Percentiles rank a stretch among this genome's conserved stretches.
Evolutionary conservation across 2,329 filamentous ascomycete species (phyloP).

Genomic region (Colletotrichum sojae): DNA sequence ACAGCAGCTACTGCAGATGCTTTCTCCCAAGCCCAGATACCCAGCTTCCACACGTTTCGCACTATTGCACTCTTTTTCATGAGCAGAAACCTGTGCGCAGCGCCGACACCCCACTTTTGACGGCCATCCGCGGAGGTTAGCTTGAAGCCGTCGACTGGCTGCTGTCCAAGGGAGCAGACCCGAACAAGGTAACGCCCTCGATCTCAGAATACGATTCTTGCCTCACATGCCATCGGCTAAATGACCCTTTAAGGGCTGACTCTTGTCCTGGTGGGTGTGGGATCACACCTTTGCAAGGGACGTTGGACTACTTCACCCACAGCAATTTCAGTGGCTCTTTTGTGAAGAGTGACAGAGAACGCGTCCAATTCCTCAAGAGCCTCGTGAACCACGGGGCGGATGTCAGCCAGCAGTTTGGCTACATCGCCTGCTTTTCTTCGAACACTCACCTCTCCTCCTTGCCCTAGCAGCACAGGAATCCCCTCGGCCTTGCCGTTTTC

Average conservation of each 20-base stretch:
- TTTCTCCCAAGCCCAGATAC: not conserved
- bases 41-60: not conserved
- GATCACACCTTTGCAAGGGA: conserved; percentile 8
- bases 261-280: not conserved
- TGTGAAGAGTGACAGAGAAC: not conserved
- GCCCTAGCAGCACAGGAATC: not conserved
- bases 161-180: conserved; percentile 3
- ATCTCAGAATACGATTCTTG: not conserved
- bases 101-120: conserved; percentile 5
- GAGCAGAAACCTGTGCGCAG: conserved; percentile 11
- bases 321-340: not conserved
- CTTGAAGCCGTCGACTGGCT: conserved; percentile 7
- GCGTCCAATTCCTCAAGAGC: conserved; percentile 5
- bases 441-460: conserved; percentile 4
- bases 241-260: not conserved
- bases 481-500: conserved; percentile 8
- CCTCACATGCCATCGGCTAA: not conserved
- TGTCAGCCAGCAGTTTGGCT: conserved; percentile 5
- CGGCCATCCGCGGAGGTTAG: conserved; percentile 18
- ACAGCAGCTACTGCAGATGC: conserved; percentile 4
- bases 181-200: not conserved
- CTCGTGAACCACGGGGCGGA: not conserved
- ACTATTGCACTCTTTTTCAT: not conserved
- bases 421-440: not conserved
- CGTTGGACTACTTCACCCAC: conserved; percentile 23